These are phyloP conservation scores for Trichoderma semiorbis DNA, from an alignment of 2,329 filamentous ascomycete species.

Conservation along the genomic window DNA sequence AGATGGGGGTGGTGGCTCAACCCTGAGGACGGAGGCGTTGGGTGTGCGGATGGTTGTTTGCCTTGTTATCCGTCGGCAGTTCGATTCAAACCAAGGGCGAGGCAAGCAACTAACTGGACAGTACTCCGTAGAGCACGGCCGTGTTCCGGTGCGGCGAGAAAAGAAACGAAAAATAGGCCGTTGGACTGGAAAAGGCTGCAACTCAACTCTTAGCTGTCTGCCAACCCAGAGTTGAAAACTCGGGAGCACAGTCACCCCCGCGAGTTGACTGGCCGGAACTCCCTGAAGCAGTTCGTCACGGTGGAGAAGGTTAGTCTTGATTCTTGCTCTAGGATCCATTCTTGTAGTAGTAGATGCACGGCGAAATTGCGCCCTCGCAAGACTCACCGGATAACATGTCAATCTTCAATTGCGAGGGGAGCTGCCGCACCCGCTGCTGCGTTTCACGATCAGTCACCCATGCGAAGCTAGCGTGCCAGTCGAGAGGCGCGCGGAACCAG, in stretches of 20 bases:
- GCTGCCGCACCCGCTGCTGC: slow-evolving; percentile 3
- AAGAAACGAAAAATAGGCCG: neutral
- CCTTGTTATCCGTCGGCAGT: neutral
- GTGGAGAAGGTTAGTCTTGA: neutral
- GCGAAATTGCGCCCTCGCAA: slow-evolving; percentile 4
- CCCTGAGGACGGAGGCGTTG: neutral
- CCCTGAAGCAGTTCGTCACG: neutral
- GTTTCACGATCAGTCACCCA: slow-evolving; percentile 13
- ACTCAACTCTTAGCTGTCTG: neutral
- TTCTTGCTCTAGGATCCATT: neutral
- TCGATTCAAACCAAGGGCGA: neutral
- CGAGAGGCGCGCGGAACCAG: slow-evolving; percentile 11
- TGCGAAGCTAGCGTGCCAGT: neutral
- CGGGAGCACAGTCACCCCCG: neutral
- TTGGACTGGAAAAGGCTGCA: neutral
- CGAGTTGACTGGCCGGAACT: neutral
- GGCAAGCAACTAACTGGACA: neutral
- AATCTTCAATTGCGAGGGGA: slow-evolving; percentile 5
- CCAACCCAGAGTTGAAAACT: neutral
- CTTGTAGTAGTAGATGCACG: neutral
- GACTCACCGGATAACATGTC: neutral
- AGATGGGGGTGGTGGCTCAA: slow-evolving; percentile 4
- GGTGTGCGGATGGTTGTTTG: neutral
- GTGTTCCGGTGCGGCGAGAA: neutral
- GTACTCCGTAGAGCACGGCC: neutral